Evolutionary conservation across 441 rosid genomes (phyloP).

Genomic region (Gossypium aridum): DNA sequence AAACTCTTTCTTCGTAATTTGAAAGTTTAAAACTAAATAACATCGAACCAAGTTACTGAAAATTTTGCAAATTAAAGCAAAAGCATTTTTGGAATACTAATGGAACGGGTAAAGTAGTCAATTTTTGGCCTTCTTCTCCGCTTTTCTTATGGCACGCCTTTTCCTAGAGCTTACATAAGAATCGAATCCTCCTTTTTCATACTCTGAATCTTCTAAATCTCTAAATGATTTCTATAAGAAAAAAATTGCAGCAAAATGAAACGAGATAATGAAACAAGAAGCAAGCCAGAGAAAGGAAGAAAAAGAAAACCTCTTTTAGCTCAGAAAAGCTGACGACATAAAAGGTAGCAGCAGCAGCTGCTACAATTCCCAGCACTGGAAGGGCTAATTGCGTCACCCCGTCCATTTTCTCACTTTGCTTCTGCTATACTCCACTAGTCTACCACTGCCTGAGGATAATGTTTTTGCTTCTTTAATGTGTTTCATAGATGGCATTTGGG

Average conservation of each 20-base stretch:
- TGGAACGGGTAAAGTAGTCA: background rate
- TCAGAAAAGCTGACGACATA: conserved; percentile 15
- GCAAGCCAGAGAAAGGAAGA: background rate
- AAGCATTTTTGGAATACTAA: background rate
- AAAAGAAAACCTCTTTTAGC: conserved; percentile 8
- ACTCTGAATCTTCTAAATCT: conserved; percentile 10
- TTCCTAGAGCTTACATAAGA: conserved; percentile 11
- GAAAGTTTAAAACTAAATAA: background rate
- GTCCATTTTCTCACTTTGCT: conserved; percentile 2
- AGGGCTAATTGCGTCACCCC: conserved; percentile 6
- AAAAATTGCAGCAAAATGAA: background rate
- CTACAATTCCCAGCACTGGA: conserved; percentile 16
- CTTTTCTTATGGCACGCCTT: conserved; percentile 8
- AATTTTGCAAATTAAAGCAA: background rate
- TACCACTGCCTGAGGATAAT: background rate
- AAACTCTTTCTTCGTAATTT: background rate
- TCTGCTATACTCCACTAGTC: background rate
- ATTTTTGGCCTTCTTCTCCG: background rate
- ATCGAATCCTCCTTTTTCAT: conserved; percentile 8
- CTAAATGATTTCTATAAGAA: conserved; percentile 3
- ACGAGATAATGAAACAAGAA: background rate
- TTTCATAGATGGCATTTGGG: no score
- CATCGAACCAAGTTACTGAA: background rate
- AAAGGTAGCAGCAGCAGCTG: conserved; percentile 16
- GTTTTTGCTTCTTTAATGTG: background rate